A percentile compares a stretch with the other conserved stretches of the same genome.
Evolutionary conservation across 2,329 filamentous ascomycete genomes (phyloP).

Genomic region (Penicillium decumbens): DNA sequence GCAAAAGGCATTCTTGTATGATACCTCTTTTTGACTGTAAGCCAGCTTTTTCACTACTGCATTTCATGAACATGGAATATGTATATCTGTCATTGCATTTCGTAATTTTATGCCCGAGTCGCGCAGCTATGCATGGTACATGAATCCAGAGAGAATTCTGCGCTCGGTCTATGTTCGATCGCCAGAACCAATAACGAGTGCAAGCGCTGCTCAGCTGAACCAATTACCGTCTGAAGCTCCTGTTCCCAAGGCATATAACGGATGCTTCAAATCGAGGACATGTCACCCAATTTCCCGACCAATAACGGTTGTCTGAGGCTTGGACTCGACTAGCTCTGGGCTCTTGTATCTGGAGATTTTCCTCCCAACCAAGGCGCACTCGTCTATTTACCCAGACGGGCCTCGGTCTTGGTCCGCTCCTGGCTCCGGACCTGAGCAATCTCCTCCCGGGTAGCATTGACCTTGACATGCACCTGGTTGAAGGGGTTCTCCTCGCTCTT

Average conservation of each 20-base stretch:
- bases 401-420: constrained; percentile 72
- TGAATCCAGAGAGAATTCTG: not conserved
- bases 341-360: not conserved
- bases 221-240: not conserved
- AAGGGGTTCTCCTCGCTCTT: constrained; percentile 93
- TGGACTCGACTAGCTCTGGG: not conserved
- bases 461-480: constrained; percentile 72
- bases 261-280: not conserved
- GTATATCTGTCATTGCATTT: constrained; percentile 20
- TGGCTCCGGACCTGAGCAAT: constrained; percentile 59
- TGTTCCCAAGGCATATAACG: not conserved
- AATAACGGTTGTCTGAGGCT: not conserved
- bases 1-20: not conserved
- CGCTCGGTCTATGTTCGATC: not conserved
- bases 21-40: not conserved
- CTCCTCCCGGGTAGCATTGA: constrained; percentile 76
- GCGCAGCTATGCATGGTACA: constrained; percentile 2
- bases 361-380: not conserved
- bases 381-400: constrained; percentile 49
- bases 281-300: not conserved
- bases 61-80: constrained; percentile 2
- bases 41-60: not conserved
- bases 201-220: not conserved
- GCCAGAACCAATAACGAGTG: not conserved
- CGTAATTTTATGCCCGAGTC: constrained; percentile 17